These are phyloP conservation scores for Dendrobium nobile DNA, from an alignment of 106 monocot genomes.

Conservation along the genomic window DNA sequence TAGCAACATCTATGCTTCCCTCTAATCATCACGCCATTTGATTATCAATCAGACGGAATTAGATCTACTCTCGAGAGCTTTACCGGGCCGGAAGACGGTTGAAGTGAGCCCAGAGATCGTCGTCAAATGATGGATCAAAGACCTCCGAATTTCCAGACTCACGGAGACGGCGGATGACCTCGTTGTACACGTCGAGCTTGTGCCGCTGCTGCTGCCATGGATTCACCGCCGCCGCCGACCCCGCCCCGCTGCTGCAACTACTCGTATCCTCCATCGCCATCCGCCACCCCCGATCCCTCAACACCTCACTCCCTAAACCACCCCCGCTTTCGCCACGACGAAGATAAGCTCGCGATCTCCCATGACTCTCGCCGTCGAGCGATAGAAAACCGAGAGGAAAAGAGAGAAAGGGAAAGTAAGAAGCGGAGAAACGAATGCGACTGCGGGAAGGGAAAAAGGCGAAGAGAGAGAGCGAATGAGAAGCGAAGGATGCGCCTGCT, in stretches of 20 bases:
- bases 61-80: background rate
- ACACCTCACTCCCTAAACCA: background rate
- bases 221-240: constrained; percentile 18
- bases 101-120: constrained; percentile 86
- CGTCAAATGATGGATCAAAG: constrained; percentile 38
- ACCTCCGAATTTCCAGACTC: constrained; percentile 32
- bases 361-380: background rate
- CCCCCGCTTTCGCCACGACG: background rate
- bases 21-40: background rate
- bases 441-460: no score
- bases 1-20: background rate
- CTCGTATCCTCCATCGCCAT: constrained; percentile 51
- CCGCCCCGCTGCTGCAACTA: constrained; percentile 49
- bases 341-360: background rate
- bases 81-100: constrained; percentile 80
- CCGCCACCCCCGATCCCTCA: background rate
- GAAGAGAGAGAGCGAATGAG: no score
- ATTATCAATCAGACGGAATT: background rate
- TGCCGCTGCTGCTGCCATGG: constrained; percentile 29
- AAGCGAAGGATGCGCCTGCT: no score
- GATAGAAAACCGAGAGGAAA: background rate
- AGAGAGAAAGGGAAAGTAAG: constrained; percentile 8
- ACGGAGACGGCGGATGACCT: constrained; percentile 67
- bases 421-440: background rate
- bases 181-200: constrained; percentile 76